Percentiles rank a stretch among this genome's conserved stretches.
These are phyloP conservation scores for Taphrina wiesneri DNA, from an alignment of 1,139 yeast species.

Conservation along the genomic window DNA sequence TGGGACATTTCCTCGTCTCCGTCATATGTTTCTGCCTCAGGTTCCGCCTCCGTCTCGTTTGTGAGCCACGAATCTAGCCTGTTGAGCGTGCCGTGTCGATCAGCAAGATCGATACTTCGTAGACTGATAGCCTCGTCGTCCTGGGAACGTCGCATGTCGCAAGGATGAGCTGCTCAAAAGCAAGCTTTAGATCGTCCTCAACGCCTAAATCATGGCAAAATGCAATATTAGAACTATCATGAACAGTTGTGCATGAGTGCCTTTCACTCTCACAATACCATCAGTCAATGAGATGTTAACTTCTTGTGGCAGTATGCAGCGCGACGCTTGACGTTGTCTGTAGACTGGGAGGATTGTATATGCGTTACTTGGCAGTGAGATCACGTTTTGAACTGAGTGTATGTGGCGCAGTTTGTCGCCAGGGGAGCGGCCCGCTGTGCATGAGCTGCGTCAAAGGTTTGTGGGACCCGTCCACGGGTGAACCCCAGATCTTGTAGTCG, in stretches of 20 bases:
- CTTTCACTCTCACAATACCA: too few relatives aligned
- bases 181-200: too few relatives aligned
- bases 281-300: too few relatives aligned
- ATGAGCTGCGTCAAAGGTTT: not conserved
- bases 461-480: too few relatives aligned
- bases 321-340: too few relatives aligned
- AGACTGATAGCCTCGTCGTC: conserved; percentile 15
- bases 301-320: too few relatives aligned
- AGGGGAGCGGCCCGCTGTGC: not conserved
- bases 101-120: conserved; percentile 1
- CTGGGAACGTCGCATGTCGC: not conserved
- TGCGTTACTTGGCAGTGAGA: not conserved
- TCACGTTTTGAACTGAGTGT: not conserved
- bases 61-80: not conserved
- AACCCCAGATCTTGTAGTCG: too few relatives aligned
- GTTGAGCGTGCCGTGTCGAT: not conserved
- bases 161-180: not conserved
- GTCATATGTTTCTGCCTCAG: not conserved
- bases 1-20: conserved; percentile 18
- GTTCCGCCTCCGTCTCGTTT: not conserved
- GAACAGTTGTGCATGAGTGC: too few relatives aligned
- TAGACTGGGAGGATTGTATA: not conserved
- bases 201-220: too few relatives aligned
- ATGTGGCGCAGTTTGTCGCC: not conserved
- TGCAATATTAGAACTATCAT: too few relatives aligned